Percentiles rank a stretch among this genome's conserved stretches.
Conservation (phyloP, 106 monocot genomes). For the Platanthera zijinensis region DNA sequence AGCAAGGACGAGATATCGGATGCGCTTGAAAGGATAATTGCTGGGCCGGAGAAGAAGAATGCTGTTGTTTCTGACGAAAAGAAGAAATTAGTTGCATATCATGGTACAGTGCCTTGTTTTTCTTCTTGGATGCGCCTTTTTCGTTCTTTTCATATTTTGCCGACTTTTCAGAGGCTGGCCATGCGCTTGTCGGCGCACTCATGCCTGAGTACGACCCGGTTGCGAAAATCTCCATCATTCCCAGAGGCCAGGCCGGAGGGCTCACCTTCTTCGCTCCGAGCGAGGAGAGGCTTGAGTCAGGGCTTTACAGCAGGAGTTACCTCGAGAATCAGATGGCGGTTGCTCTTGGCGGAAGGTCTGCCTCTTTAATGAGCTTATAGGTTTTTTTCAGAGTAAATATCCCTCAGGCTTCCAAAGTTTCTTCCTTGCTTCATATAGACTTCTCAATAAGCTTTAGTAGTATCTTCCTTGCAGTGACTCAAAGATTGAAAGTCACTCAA, state of each 20-base stretch:
- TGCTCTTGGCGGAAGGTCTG: conserved; percentile 95
- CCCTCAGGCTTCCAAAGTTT: too few relatives aligned
- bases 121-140: background rate
- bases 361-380: background rate
- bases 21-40: conserved; percentile 95
- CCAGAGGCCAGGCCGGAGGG: conserved; percentile 96
- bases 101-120: conserved; percentile 39
- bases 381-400: background rate
- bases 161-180: conserved; percentile 73
- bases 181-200: conserved; percentile 94
- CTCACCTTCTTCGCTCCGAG: conserved; percentile 98
- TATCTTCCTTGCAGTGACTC: too few relatives aligned
- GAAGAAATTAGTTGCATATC: conserved; percentile 93
- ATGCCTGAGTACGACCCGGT: conserved; percentile 99
- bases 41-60: conserved; percentile 99
- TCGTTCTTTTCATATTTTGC: background rate
- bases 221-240: conserved; percentile 97
- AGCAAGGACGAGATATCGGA: conserved; percentile 99
- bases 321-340: conserved; percentile 99
- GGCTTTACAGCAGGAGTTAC: conserved; percentile 92
- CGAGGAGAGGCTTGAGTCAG: conserved; percentile 95
- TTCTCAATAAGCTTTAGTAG: too few relatives aligned
- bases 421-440: too few relatives aligned
- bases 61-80: conserved; percentile 97
- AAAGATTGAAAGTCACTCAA: too few relatives aligned